Evolutionary conservation across 179 eudicot species (phyloP).

Genomic region (Silene noctiflora): DNA sequence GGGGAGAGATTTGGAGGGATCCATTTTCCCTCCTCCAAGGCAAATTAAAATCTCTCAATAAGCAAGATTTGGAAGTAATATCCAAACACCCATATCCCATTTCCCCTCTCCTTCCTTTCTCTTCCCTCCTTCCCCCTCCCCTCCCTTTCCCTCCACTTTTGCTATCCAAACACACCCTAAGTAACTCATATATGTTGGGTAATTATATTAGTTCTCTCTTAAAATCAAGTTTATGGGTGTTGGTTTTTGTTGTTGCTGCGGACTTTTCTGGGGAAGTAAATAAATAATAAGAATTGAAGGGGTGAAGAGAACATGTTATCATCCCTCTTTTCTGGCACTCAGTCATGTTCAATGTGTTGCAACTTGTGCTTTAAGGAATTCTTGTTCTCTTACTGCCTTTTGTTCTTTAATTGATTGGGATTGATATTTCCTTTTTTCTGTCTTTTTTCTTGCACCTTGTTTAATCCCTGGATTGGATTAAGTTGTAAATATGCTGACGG

Average conservation of each 20-base stretch:
- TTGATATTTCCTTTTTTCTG: not conserved
- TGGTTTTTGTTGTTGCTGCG: not conserved
- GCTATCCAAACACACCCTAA: too few species aligned
- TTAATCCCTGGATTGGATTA: not conserved
- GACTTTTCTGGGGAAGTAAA: not conserved
- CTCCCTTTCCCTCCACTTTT: too few species aligned
- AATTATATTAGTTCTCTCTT: not conserved
- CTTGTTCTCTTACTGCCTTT: not conserved
- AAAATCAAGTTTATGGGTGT: not conserved
- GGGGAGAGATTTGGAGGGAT: too few species aligned
- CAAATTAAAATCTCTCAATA: too few species aligned
- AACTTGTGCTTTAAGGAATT: not conserved
- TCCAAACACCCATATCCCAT: too few species aligned
- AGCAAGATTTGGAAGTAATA: too few species aligned
- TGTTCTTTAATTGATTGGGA: not conserved
- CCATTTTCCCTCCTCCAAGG: too few species aligned
- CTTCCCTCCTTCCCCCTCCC: too few species aligned
- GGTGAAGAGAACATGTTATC: not conserved
- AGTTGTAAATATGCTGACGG: not conserved
- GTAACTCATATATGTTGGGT: not conserved
- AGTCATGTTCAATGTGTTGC: not conserved
- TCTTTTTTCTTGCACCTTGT: not conserved
- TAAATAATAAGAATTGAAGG: not conserved
- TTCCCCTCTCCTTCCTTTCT: too few species aligned
- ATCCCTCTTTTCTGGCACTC: not conserved